Evolutionary conservation across 441 rosid genomes (phyloP).

Genomic region (Populus hybrid): DNA sequence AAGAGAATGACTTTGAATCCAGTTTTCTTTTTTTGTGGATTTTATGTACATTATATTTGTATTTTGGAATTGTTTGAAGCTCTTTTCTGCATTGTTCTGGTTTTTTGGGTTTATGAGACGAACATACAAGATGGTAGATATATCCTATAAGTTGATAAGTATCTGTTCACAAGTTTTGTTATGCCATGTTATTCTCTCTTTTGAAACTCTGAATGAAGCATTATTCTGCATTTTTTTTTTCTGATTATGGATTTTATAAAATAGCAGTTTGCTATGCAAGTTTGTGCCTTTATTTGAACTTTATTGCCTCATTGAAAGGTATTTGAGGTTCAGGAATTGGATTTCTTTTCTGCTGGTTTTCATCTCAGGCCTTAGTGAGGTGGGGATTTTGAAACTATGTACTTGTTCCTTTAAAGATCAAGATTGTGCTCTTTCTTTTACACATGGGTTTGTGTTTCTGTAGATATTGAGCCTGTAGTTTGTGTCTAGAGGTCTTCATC

Average conservation of each 20-base stretch:
- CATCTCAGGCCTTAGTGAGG: not conserved
- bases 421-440: conserved; percentile 2
- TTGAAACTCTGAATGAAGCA: not conserved
- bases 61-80: not conserved
- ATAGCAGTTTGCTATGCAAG: conserved; percentile 2
- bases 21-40: not conserved
- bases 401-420: not conserved
- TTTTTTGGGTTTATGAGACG: not conserved
- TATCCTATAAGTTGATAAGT: not conserved
- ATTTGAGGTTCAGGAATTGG: not conserved
- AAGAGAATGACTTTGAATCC: conserved; percentile 6
- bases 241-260: not conserved
- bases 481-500: not conserved
- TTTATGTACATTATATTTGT: not conserved
- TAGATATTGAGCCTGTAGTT: not conserved
- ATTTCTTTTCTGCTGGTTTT: not conserved
- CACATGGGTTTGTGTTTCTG: conserved; percentile 4
- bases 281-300: conserved; percentile 14
- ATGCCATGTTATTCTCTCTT: not conserved
- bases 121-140: not conserved
- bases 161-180: not conserved
- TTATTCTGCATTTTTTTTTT: not conserved
- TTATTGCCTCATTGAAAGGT: conserved; percentile 6
- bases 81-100: not conserved
- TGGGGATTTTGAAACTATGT: conserved; percentile 2